These are phyloP conservation scores for Aspergillus affinis DNA, from an alignment of 495 filamentous ascomycete species.

Conservation along the genomic window DNA sequence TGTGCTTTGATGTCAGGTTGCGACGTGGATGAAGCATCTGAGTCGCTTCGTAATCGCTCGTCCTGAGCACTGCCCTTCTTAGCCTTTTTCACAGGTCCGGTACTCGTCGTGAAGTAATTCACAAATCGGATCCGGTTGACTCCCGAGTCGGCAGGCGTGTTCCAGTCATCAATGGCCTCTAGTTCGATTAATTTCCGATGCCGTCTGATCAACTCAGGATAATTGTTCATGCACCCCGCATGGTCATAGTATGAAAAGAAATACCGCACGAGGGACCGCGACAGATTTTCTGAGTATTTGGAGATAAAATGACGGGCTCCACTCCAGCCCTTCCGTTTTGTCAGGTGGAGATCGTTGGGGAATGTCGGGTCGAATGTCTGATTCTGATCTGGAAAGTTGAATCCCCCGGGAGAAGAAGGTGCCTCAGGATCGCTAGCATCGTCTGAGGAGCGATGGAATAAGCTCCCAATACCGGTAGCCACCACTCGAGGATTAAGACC, in stretches of 20 bases:
- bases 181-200: slow-evolving; percentile 65
- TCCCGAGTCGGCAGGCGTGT: slow-evolving; percentile 27
- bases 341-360: slow-evolving; percentile 65
- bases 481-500: slow-evolving; percentile 90
- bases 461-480: slow-evolving; percentile 70
- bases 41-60: background rate
- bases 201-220: slow-evolving; percentile 62
- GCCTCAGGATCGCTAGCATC: slow-evolving; percentile 25
- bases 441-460: slow-evolving; percentile 60
- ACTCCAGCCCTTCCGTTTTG: slow-evolving; percentile 62
- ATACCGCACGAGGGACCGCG: slow-evolving; percentile 67
- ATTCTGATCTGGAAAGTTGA: slow-evolving; percentile 11
- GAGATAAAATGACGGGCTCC: slow-evolving; percentile 74
- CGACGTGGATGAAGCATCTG: background rate
- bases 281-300: slow-evolving; percentile 71
- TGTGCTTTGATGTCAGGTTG: background rate
- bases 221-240: slow-evolving; percentile 77
- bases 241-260: slow-evolving; percentile 81
- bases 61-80: slow-evolving; percentile 2
- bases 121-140: slow-evolving; percentile 64
- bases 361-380: slow-evolving; percentile 66
- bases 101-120: slow-evolving; percentile 89
- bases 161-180: slow-evolving; percentile 57
- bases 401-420: slow-evolving; percentile 14
- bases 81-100: slow-evolving; percentile 55